A percentile compares a stretch with the other conserved stretches of the same genome.
These are phyloP conservation scores for Tolypocladium paradoxum DNA, from an alignment of 2,329 filamentous ascomycete genomes.

Conservation along the genomic window DNA sequence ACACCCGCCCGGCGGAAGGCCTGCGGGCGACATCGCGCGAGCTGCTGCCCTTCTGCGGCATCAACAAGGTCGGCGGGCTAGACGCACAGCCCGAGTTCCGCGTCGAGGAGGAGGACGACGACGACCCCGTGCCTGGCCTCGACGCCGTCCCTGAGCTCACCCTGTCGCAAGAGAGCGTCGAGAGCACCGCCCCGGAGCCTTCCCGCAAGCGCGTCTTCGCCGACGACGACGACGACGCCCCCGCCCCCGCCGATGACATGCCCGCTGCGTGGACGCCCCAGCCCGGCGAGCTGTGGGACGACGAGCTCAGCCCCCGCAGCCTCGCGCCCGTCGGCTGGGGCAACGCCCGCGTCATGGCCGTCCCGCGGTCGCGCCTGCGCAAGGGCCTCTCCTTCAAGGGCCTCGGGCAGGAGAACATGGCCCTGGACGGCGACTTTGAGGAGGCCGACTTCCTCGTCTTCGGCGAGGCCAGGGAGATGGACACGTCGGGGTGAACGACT, in stretches of 20 bases:
- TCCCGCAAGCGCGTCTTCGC: slow-evolving; percentile 38
- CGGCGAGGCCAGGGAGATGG: slow-evolving; percentile 31
- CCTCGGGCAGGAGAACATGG: slow-evolving; percentile 36
- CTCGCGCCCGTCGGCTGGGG: slow-evolving; percentile 24
- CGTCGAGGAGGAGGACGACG: slow-evolving; percentile 13
- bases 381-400: slow-evolving; percentile 12
- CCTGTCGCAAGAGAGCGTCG: slow-evolving; percentile 44
- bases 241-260: not conserved
- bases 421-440: slow-evolving; percentile 47
- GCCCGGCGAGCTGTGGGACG: slow-evolving; percentile 19
- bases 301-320: slow-evolving; percentile 28
- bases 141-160: slow-evolving; percentile 37
- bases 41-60: slow-evolving; percentile 69
- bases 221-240: slow-evolving; percentile 29
- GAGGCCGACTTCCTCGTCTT: slow-evolving; percentile 56
- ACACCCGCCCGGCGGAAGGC: slow-evolving; percentile 8
- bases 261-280: not conserved
- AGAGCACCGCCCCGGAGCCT: slow-evolving; percentile 20
- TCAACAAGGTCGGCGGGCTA: slow-evolving; percentile 64
- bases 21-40: slow-evolving; percentile 37
- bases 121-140: slow-evolving; percentile 19
- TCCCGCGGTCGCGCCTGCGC: slow-evolving; percentile 26
- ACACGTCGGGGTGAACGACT: slow-evolving; percentile 8
- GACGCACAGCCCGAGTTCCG: slow-evolving; percentile 42
- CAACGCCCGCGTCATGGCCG: slow-evolving; percentile 36